Evolutionary conservation across 1,284 basidiomycete species (phyloP).

Genomic region (Violaceomyces palustris): DNA sequence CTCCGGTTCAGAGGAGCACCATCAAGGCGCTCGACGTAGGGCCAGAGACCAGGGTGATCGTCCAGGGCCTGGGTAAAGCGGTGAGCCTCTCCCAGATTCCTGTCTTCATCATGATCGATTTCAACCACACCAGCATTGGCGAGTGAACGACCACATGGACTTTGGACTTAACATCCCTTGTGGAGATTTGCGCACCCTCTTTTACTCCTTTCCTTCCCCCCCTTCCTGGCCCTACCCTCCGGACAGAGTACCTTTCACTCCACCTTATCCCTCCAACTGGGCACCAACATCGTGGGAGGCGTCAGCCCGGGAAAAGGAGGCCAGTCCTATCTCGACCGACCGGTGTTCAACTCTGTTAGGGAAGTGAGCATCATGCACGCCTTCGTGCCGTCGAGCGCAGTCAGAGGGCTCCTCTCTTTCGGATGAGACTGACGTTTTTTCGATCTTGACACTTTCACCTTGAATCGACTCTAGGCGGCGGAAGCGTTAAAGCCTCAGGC

Average conservation of each 20-base stretch:
- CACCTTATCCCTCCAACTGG: constrained; percentile 27
- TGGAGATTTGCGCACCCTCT: too few relatives aligned
- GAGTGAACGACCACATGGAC: too few relatives aligned
- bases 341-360: constrained; percentile 25
- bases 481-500: constrained; percentile 18
- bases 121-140: too few relatives aligned
- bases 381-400: too few relatives aligned
- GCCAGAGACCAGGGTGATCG: constrained; percentile 25
- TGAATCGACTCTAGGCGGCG: constrained; percentile 8
- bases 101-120: too few relatives aligned
- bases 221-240: too few relatives aligned
- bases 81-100: too few relatives aligned
- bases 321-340: constrained; percentile 12
- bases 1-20: constrained; percentile 4
- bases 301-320: constrained; percentile 34
- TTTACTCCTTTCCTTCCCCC: too few relatives aligned
- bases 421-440: too few relatives aligned
- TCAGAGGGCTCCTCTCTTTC: too few relatives aligned
- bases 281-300: constrained; percentile 38
- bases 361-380: constrained; percentile 8
- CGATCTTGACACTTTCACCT: too few relatives aligned
- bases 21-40: constrained; percentile 26
- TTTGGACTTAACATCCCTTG: too few relatives aligned
- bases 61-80: constrained; percentile 44
- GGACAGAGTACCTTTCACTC: constrained; percentile 22